Percentiles rank a stretch among this genome's conserved stretches.
Conservation (phyloP, 164 flowering plant genomes). For the Warburgia ugandensis region DNA sequence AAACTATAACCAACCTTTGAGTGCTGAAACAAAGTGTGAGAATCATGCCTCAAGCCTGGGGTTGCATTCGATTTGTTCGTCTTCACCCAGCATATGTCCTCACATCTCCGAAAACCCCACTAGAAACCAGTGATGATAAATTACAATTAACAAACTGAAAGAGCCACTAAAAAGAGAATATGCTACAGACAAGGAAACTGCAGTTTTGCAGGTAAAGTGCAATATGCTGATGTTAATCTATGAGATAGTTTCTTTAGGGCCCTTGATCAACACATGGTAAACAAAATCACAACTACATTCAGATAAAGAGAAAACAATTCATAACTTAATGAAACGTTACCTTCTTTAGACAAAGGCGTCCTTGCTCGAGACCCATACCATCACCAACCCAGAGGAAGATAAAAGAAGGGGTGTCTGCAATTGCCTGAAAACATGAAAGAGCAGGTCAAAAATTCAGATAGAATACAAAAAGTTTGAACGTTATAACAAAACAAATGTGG, state of each 20-base stretch:
- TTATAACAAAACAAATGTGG: no score
- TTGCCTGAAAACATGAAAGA: conserved; percentile 50
- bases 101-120: conserved; percentile 99
- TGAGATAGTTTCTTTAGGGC: no score
- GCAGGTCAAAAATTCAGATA: background rate
- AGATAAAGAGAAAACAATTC: no score
- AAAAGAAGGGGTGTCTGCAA: conserved; percentile 97
- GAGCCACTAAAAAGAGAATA: no score
- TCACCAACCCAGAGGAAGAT: conserved; percentile 99
- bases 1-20: conserved; percentile 91
- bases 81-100: conserved; percentile 99
- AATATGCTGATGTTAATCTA: no score
- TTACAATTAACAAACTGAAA: background rate
- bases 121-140: conserved; percentile 16
- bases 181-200: no score
- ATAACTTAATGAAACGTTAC: no score
- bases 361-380: conserved; percentile 97
- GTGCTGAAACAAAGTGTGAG: conserved; percentile 92
- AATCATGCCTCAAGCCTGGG: conserved; percentile 89
- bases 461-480: background rate
- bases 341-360: conserved; percentile 95
- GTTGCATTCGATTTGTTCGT: conserved; percentile 90
- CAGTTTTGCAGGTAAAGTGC: no score
- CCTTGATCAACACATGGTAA: no score
- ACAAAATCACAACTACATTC: no score